Evolutionary conservation across 768 basidiomycete genomes (phyloP).

Genomic region (Boletus coccyginus): DNA sequence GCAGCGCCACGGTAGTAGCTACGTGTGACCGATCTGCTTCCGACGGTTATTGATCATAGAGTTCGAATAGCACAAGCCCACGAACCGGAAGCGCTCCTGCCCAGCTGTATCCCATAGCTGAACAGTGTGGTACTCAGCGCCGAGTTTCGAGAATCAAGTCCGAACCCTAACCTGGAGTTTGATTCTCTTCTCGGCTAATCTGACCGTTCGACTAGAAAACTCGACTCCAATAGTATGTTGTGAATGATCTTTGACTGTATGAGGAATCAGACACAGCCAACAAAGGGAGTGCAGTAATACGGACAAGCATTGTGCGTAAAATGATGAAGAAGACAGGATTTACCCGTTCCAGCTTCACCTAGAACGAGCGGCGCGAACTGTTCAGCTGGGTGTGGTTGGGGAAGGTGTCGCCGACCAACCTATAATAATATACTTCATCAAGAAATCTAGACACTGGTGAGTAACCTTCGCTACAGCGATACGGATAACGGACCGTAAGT

Average conservation of each 20-base stretch:
- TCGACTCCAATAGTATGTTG: constrained; percentile 99
- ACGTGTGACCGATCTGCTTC: constrained; percentile 77
- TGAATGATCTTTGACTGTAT: constrained; percentile 90
- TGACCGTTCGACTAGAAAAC: constrained; percentile 92
- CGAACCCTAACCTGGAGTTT: constrained; percentile 78
- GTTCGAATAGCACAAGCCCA: constrained; percentile 11
- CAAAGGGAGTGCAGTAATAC: constrained; percentile 32
- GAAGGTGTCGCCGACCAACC: constrained; percentile 45
- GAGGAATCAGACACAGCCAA: constrained; percentile 5
- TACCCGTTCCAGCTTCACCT: constrained; percentile 98
- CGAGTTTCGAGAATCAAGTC: background rate
- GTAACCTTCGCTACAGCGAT: constrained; percentile 2
- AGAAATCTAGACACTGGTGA: constrained; percentile 68
- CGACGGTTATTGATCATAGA: constrained; percentile 10
- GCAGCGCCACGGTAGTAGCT: constrained; percentile 96
- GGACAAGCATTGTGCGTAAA: constrained; percentile 94
- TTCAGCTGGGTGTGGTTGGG: constrained; percentile 6
- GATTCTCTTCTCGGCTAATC: constrained; percentile 90
- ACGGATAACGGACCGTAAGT: constrained; percentile 70
- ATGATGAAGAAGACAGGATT: constrained; percentile 94
- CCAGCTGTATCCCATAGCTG: constrained; percentile 98
- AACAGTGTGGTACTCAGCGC: constrained; percentile 11
- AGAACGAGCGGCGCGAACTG: constrained; percentile 1
- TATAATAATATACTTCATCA: constrained; percentile 98
- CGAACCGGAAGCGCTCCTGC: constrained; percentile 87